A percentile compares a stretch with the other conserved stretches of the same genome.
These are phyloP conservation scores for Athelia psychrophila DNA, from an alignment of 1,284 basidiomycete genomes.

Conservation along the genomic window DNA sequence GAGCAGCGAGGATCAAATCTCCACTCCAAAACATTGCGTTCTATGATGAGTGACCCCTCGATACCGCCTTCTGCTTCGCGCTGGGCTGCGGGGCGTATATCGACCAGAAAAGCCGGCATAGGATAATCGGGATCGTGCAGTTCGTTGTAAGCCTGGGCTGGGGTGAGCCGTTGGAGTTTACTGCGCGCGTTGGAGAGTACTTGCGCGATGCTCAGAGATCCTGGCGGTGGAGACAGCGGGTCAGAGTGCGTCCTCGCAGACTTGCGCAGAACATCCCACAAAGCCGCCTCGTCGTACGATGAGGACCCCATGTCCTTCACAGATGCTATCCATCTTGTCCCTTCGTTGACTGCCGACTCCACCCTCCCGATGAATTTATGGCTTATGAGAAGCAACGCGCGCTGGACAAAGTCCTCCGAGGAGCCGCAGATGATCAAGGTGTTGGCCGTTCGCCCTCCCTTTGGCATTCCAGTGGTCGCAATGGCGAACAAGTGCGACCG, in stretches of 20 bases:
- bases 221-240: conserved; percentile 57
- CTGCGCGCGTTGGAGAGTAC: conserved; percentile 56
- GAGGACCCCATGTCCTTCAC: conserved; percentile 6
- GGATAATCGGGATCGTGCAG: conserved; percentile 47
- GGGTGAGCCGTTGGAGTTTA: conserved; percentile 58
- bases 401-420: conserved; percentile 50
- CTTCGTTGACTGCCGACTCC: conserved; percentile 29
- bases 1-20: conserved; percentile 65
- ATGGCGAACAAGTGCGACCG: conserved; percentile 56
- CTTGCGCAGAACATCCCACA: conserved; percentile 65
- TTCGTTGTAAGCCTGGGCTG: conserved; percentile 57
- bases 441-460: conserved; percentile 24
- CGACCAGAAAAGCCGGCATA: conserved; percentile 68
- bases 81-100: conserved; percentile 63
- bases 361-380: conserved; percentile 66
- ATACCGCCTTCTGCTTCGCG: conserved; percentile 54
- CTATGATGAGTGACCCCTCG: conserved; percentile 60
- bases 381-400: conserved; percentile 57
- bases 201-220: conserved; percentile 53
- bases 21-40: conserved; percentile 74
- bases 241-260: conserved; percentile 55
- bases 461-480: conserved; percentile 38
- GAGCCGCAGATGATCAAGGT: conserved; percentile 57
- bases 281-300: conserved; percentile 37
- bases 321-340: conserved; percentile 10